A percentile compares a stretch with the other conserved stretches of the same genome.
Evolutionary conservation across 306 rosid genomes (phyloP).

Genomic region (Luffa aegyptiaca): DNA sequence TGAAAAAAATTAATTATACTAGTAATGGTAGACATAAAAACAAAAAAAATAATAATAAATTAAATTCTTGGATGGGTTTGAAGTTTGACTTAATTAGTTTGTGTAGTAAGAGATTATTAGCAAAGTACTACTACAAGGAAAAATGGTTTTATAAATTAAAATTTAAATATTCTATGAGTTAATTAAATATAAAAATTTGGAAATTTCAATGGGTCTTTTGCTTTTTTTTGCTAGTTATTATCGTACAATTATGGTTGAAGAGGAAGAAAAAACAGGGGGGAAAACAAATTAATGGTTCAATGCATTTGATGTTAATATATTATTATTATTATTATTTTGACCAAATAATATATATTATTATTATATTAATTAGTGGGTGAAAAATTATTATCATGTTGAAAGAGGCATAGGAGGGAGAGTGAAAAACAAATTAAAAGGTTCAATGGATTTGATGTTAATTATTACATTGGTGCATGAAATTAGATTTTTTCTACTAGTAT

Average conservation of each 20-base stretch:
- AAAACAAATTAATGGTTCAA: background rate
- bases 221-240: background rate
- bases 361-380: too few relatives aligned
- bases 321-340: too few relatives aligned
- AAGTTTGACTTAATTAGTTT: background rate
- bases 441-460: background rate
- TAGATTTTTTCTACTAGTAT: background rate
- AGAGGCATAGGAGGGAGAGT: too few relatives aligned
- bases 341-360: too few relatives aligned
- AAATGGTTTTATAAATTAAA: background rate
- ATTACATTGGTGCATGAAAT: background rate
- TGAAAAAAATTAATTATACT: background rate
- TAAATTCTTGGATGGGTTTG: background rate
- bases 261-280: background rate
- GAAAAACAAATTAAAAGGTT: background rate
- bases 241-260: background rate
- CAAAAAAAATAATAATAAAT: background rate
- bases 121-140: background rate
- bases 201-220: background rate
- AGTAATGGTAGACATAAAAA: background rate
- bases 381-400: too few relatives aligned
- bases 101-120: background rate
- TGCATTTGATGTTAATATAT: background rate
- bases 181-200: background rate
- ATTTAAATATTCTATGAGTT: background rate